phyloP scores from a whole-genome alignment of 805 yeast genomes.

The Wickerhamomyces chaumierensis region DNA sequence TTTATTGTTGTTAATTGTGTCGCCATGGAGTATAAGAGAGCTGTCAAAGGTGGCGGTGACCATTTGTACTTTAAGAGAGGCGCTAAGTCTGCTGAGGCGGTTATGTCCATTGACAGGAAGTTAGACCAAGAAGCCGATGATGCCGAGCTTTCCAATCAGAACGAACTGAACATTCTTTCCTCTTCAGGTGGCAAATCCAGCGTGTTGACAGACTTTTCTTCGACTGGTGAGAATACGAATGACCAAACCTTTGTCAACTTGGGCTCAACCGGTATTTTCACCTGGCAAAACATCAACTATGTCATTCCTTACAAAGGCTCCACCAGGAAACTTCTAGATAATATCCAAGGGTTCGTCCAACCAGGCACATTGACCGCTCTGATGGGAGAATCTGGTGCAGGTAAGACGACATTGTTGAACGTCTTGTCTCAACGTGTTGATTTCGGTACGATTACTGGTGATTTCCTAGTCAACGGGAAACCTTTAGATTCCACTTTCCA shows the following conservation, averaged over 20 bases:
- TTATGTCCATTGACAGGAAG: constrained; percentile 12
- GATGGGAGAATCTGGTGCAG: constrained; percentile 78
- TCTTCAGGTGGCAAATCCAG: too few species aligned
- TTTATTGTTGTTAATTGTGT: constrained; percentile 40
- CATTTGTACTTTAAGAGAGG: constrained; percentile 42
- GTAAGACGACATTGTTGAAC: constrained; percentile 60
- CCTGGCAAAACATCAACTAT: constrained; percentile 22
- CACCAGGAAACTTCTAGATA: constrained; percentile 23
- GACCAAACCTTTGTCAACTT: constrained; percentile 17
- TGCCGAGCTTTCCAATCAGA: constrained; percentile 4
- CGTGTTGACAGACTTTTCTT: too few species aligned
- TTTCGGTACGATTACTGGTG: constrained; percentile 24
- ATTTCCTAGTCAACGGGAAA: constrained; percentile 31
- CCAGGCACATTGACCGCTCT: constrained; percentile 62
- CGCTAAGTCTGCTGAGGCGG: constrained; percentile 4
- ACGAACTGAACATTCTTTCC: background rate
- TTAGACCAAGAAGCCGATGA: constrained; percentile 21
- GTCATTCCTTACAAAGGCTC: constrained; percentile 21
- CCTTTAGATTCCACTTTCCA: constrained; percentile 23
- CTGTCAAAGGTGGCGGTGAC: constrained; percentile 22
- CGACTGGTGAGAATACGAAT: constrained; percentile 1
- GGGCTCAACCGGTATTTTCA: constrained; percentile 20
- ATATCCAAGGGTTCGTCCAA: constrained; percentile 48
- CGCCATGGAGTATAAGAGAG: constrained; percentile 42
- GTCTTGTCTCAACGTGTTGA: constrained; percentile 42